Evolutionary conservation across 495 filamentous ascomycete genomes (phyloP), one percentile per base, ranked within the genome.

Genomic region (Aspergillus avenaceus): DNA sequence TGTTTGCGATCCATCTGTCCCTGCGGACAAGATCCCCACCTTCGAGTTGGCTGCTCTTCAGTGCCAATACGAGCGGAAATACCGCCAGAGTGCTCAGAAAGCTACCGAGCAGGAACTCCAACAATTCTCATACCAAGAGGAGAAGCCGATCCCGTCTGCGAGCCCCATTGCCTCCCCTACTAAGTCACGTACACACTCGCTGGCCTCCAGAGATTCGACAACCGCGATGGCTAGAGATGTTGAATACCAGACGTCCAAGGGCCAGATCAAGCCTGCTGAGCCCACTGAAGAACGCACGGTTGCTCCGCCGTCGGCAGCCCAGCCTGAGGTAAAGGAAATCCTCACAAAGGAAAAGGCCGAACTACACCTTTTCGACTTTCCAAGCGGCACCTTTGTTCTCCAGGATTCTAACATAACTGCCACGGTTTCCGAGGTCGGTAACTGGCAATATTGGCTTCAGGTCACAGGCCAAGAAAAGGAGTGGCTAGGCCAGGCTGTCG

Each of bases 41-140:
- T 97, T 98, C 67, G 87, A 91, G 65, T 76, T 85, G 24, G 85
- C 89, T 31, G 90, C 95, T 13, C 77, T 85, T 28, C 84, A 96
- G 76, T 97, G 95, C 65, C 93, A 98, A 64, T 98, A 91, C 84
- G 93, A 98, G 75, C 81, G 95, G 54, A 97, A 95, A 59, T 92
- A 87, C 64, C 82, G 87, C 26, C 85, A 82, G 61, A 84, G 81
- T 21, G 79, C 88, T 50, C 83, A 88, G 41, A 84, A 81, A 34
- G 95, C 92, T 0, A 91, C 88, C 0, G 86, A 91, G 40, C 71
- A 83, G 56, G 91, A 97, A 49, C 73, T 97, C 4, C 61, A 81
- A 19, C 78, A 90, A 50, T 96, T 98, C 62, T 79, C 80, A 5
- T 97, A 95, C 69, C 75, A 81, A 28, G 80, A 85, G 60, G 85